Conservation (phyloP, 352 stramenopile species). For the Aphanomyces euteiches region DNA sequence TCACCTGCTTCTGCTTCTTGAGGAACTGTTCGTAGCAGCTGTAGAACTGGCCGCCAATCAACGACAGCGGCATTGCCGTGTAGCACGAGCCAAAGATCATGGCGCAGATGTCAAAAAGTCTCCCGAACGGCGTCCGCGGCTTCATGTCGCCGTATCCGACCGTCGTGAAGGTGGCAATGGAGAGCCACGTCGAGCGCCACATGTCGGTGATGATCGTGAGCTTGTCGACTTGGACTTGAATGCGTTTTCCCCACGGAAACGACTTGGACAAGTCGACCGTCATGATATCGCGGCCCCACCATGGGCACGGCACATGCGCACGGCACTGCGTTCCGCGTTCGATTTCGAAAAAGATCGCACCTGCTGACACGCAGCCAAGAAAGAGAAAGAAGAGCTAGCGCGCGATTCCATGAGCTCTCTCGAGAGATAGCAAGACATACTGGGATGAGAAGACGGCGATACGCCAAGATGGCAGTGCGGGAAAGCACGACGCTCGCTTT, state of each 20-base stretch:
- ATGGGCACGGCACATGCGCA: constrained; percentile 45
- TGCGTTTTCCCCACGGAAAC: constrained; percentile 51
- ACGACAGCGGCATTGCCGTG: constrained; percentile 67
- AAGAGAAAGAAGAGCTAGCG: constrained; percentile 78
- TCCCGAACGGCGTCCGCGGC: constrained; percentile 58
- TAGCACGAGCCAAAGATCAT: constrained; percentile 64
- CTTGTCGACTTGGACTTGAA: constrained; percentile 58
- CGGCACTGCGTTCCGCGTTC: constrained; percentile 68
- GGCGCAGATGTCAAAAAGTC: constrained; percentile 60
- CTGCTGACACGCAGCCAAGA: constrained; percentile 55
- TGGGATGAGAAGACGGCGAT: constrained; percentile 58
- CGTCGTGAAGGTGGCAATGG: constrained; percentile 47
- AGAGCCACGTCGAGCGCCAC: constrained; percentile 67
- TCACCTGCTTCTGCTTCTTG: not conserved
- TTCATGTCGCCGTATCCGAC: constrained; percentile 73
- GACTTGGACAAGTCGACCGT: constrained; percentile 40
- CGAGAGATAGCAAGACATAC: constrained; percentile 32
- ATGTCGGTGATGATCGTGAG: constrained; percentile 58
- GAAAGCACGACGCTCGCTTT: constrained; percentile 58
- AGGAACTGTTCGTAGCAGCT: constrained; percentile 41
- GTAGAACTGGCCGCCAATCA: constrained; percentile 72
- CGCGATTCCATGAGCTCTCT: too few species aligned
- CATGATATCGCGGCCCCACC: constrained; percentile 55
- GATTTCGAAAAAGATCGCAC: constrained; percentile 67
- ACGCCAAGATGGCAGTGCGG: constrained; percentile 54